Evolutionary conservation across 352 stramenopile species (phyloP), one percentile per base, ranked within the genome.

Genomic region (Pythium rhizo-oryzae): DNA sequence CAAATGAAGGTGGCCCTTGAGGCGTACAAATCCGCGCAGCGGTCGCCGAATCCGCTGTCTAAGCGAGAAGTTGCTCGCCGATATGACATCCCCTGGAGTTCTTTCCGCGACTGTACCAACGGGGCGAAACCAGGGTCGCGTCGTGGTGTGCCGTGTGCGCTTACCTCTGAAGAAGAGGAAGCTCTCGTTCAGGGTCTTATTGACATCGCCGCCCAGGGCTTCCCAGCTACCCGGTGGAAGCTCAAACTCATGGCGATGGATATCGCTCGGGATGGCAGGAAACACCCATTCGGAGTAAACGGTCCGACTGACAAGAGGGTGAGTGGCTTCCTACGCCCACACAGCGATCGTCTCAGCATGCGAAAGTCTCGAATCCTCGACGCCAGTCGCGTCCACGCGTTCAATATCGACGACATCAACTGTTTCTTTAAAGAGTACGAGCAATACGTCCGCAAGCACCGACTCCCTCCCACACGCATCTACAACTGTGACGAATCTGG

Each of bases 401-500:
- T 46, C 12, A 4, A 55, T 13, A n/a, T 37, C 21, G 7, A 50
- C 15, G 55, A 61, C 3, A 35, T 61, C 13, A 4, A 35, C 6
- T 51, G 35, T n/a, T 61, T 61, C 37, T 61, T 43, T 43, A 15
- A 8, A 15, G 37, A 43, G 37, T 15, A 15, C 8, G 37, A 43
- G 37, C 15, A 8, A 37, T 63, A 51, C 37, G 21, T 63, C 6
- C 7, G 21, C 0, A n/a, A 53, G 25, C 43, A 55, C n/a, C 5
- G 11, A 6, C 4, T 63, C 23, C 9, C 21, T 5, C 13, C 41
- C 4, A 54, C 21, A 4, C 44, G 30, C 7, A 55, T 55, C 1
- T 63, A 55, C 57, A 63, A 63, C 57, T 63, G 57, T 55, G 57
- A 63, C 15, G 57, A 63, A 21, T 55, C 57, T 30, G 57, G 57